Evolutionary conservation across 306 rosid genomes (phyloP).

Genomic region (Begonia loranthoides): DNA sequence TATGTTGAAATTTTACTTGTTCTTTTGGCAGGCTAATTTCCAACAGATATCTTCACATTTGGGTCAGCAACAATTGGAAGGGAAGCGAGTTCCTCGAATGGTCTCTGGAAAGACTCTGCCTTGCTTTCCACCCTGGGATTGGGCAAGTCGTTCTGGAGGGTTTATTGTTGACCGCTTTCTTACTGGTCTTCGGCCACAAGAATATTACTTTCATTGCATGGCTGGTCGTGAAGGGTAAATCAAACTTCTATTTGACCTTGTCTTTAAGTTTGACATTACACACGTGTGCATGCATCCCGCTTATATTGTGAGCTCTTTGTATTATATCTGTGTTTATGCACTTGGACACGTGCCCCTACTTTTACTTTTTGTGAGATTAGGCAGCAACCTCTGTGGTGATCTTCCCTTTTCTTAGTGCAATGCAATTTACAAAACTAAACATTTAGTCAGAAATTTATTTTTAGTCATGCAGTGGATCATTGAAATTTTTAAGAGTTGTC

Average conservation of each 20-base stretch:
- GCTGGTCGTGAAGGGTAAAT: constrained; percentile 98
- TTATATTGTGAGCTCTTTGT: not conserved
- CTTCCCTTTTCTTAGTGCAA: too few species aligned
- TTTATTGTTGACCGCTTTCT: constrained; percentile 91
- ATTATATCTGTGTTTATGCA: too few species aligned
- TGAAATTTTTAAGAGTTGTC: too few species aligned
- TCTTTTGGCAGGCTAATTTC: constrained; percentile 67
- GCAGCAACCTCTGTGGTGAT: too few species aligned
- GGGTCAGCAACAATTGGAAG: constrained; percentile 94
- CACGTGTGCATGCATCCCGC: not conserved
- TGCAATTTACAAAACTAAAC: too few species aligned
- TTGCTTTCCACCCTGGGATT: constrained; percentile 94
- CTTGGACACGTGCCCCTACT: too few species aligned
- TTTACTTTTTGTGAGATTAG: too few species aligned
- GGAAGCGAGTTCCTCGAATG: constrained; percentile 94
- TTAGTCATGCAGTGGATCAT: too few species aligned
- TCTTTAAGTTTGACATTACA: not conserved
- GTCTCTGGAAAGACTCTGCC: constrained; percentile 95
- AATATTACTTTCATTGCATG: constrained; percentile 96
- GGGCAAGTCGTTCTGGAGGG: constrained; percentile 88
- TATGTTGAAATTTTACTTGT: not conserved
- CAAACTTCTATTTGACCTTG: constrained; percentile 8
- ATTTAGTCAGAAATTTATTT: too few species aligned
- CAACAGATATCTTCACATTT: constrained; percentile 94
- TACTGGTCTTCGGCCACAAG: constrained; percentile 89